Base-by-base conservation (phyloP, 805 yeast species). In the Monosporozyma yasuniensis region DNA sequence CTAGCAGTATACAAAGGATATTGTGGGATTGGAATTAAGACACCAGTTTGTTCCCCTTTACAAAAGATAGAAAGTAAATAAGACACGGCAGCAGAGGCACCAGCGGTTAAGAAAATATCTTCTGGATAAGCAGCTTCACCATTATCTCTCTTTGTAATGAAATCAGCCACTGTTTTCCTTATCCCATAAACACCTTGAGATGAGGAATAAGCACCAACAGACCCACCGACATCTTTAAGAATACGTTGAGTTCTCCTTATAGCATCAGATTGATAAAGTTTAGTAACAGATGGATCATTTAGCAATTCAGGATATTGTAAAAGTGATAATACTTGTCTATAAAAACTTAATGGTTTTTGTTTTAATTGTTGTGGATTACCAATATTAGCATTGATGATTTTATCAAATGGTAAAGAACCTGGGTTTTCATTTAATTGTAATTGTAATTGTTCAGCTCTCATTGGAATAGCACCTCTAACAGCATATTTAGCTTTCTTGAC, bases 301-400 rank as follows among this genome's bases (percentile, higher is more conserved):
- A 90, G 58, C 47, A 90, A 67, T 28, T 74, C 78, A 0, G 99
- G 98, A 65, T 87, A 84, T 69, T 93, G 96, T 58, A 91, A 70
- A 42, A 90, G 67, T 0, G 97, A 79, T 52, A 91, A 72, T 3
- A 90, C 96, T 65, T 90, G 95, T 60, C 99, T 78, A 69, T 88
- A 90, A 73, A 93, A 93, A n/a, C 96, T 87, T 59, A 93, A 74
- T 0, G 99, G 99, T 61, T 82, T 77, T 68, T 93, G 99, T 58
- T 88, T 91, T 63, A 93, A 75, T 66, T 91, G 98, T 69, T 93
- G 99, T 2, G 99, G 99, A 65, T 93, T 93, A 28, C 99, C 99
- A 54, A 93, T 93, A 65, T 93, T 93, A 55, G 96, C 93, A 61
- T 80, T 83, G 64, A 95, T 84, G 59, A 93, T 86, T 52, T 77